Evolutionary conservation across 768 basidiomycete species (phyloP).

Genomic region (Termitomyces heimii): DNA sequence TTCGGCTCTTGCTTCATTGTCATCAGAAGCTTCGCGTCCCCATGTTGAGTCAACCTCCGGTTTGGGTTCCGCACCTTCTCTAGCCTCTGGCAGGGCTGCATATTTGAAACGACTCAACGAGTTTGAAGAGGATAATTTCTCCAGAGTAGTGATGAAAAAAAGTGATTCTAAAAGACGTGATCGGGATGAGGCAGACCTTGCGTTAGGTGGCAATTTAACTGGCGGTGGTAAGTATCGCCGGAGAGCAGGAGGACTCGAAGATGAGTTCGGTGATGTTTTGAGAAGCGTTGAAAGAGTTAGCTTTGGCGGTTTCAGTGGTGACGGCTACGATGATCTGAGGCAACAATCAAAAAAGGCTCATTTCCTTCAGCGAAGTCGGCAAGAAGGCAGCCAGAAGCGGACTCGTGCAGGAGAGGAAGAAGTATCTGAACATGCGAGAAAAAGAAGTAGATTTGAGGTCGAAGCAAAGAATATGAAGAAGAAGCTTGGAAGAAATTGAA

Average conservation of each 20-base stretch:
- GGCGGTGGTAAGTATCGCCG: slow-evolving; percentile 44
- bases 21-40: slow-evolving; percentile 65
- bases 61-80: slow-evolving; percentile 53
- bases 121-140: slow-evolving; percentile 95
- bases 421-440: slow-evolving; percentile 22
- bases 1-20: slow-evolving; percentile 55
- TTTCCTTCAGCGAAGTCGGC: slow-evolving; percentile 54
- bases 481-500: slow-evolving; percentile 15
- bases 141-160: slow-evolving; percentile 86
- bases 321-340: slow-evolving; percentile 82
- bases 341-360: slow-evolving; percentile 58
- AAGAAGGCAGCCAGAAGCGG: slow-evolving; percentile 20
- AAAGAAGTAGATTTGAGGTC: slow-evolving; percentile 44
- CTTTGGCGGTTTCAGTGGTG: slow-evolving; percentile 27
- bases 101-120: slow-evolving; percentile 77
- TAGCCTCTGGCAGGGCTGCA: slow-evolving; percentile 62
- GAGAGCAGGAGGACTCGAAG: slow-evolving; percentile 67
- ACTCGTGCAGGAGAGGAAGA: slow-evolving; percentile 20
- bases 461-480: slow-evolving; percentile 39
- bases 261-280: slow-evolving; percentile 81
- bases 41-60: slow-evolving; percentile 70
- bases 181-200: slow-evolving; percentile 83
- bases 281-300: slow-evolving; percentile 47
- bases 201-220: slow-evolving; percentile 66
- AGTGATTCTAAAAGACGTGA: slow-evolving; percentile 65